Conservation (phyloP, 352 stramenopile genomes). For the Nothophytophthora sp. region DNA sequence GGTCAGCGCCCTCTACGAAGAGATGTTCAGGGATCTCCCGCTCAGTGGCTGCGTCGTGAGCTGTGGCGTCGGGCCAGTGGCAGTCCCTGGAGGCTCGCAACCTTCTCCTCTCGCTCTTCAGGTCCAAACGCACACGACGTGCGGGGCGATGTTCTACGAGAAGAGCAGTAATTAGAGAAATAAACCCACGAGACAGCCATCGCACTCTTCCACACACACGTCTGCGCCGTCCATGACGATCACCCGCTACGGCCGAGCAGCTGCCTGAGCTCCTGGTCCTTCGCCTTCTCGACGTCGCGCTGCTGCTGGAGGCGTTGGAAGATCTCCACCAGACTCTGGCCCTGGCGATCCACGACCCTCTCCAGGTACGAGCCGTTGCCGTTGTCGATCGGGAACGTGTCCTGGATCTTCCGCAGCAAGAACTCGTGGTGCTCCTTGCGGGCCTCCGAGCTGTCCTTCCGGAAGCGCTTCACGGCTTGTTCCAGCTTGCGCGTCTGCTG, state of each 20-base stretch:
- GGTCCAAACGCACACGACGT: constrained; percentile 50
- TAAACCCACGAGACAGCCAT: no score
- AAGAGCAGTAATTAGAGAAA: constrained; percentile 1
- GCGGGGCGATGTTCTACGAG: constrained; percentile 43
- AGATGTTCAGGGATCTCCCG: constrained; percentile 23
- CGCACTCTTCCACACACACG: no score
- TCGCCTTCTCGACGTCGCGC: constrained; percentile 25
- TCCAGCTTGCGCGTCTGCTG: constrained; percentile 35
- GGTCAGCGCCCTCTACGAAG: constrained; percentile 18
- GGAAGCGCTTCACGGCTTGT: constrained; percentile 37
- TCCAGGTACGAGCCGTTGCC: constrained; percentile 37
- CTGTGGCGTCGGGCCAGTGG: constrained; percentile 38
- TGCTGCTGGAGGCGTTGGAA: constrained; percentile 36
- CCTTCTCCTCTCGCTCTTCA: constrained; percentile 1
- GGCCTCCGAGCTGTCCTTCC: constrained; percentile 32
- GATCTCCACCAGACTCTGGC: constrained; percentile 33
- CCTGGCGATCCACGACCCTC: constrained; percentile 32
- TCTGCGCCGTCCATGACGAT: constrained; percentile 1
- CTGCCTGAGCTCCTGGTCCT: constrained; percentile 34
- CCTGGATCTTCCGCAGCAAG: constrained; percentile 35
- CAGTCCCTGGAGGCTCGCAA: constrained; percentile 19
- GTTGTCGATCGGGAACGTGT: constrained; percentile 31
- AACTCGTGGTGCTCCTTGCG: constrained; percentile 40
- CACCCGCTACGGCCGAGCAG: constrained; percentile 17
- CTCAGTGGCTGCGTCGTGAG: constrained; percentile 38